phyloP scores from a whole-genome alignment of 164 flowering plant species.

The Magnolia sinica region DNA sequence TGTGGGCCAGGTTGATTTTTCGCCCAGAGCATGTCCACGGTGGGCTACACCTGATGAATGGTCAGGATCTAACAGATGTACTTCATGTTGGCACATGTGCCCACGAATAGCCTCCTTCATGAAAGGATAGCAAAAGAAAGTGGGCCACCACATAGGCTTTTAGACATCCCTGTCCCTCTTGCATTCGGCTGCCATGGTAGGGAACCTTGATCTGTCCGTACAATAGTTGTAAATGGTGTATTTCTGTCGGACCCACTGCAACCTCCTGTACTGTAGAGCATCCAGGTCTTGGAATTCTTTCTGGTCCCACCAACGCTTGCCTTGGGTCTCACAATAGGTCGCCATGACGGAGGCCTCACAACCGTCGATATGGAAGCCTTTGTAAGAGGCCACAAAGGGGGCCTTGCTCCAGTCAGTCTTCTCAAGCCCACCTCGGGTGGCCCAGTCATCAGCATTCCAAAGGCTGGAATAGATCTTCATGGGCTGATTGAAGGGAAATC shows the following conservation, averaged over 20 bases:
- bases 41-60: no score
- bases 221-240: conserved; percentile 67
- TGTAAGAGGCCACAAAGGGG: conserved; percentile 54
- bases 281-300: conserved; percentile 55
- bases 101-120: neutral
- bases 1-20: no score
- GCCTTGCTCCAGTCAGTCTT: conserved; percentile 64
- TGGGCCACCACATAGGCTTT: neutral
- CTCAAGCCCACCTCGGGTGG: conserved; percentile 61
- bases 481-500: conserved; percentile 54
- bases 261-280: conserved; percentile 34
- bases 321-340: conserved; percentile 47
- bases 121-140: neutral
- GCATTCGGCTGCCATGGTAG: conserved; percentile 42
- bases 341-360: conserved; percentile 50
- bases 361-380: conserved; percentile 52
- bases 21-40: no score
- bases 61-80: no score
- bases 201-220: conserved; percentile 41
- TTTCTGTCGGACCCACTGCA: conserved; percentile 45
- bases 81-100: no score
- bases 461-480: conserved; percentile 65
- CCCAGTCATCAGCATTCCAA: conserved; percentile 75
- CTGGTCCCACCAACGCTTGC: conserved; percentile 59
- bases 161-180: conserved; percentile 43